phyloP scores from a whole-genome alignment of 805 yeast species.

The Saturnispora mendoncae region DNA sequence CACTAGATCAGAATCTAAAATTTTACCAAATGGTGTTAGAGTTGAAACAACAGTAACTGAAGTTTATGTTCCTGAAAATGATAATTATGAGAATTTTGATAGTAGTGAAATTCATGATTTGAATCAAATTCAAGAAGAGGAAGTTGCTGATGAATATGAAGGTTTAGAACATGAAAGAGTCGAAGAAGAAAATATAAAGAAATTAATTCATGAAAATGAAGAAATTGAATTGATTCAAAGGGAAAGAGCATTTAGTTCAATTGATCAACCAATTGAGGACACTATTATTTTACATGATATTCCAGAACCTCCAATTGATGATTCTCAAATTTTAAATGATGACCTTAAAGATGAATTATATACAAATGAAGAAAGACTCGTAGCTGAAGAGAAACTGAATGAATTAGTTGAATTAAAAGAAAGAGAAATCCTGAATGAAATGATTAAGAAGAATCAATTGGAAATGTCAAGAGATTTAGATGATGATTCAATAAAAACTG shows the following conservation, averaged over 20 bases:
- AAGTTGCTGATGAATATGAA: conserved; percentile 10
- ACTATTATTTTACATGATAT: conserved; percentile 12
- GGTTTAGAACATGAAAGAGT: conserved; percentile 34
- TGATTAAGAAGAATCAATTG: conserved; percentile 17
- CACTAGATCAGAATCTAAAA: conserved; percentile 10
- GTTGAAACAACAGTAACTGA: conserved; percentile 13
- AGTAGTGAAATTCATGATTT: conserved; percentile 1
- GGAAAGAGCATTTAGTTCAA: conserved; percentile 18
- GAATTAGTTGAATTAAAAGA: conserved; percentile 22
- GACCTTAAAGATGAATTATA: conserved; percentile 11
- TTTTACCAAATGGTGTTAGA: conserved; percentile 13
- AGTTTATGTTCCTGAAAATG: conserved; percentile 15
- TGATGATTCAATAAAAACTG: conserved; percentile 6
- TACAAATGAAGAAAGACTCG: conserved; percentile 20
- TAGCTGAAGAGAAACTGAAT: conserved; percentile 24
- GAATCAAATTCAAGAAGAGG: conserved; percentile 8
- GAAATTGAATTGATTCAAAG: conserved; percentile 32
- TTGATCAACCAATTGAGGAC: conserved; percentile 10
- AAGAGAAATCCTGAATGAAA: conserved; percentile 22
- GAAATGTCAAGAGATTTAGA: conserved; percentile 12
- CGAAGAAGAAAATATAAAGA: conserved; percentile 13
- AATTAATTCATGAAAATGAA: conserved; percentile 21
- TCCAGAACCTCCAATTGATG: conserved; percentile 10
- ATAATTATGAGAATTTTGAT: conserved; percentile 7
- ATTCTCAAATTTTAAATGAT: conserved; percentile 5